Conservation (phyloP, 768 basidiomycete species). For the Arthromyces matolae region DNA sequence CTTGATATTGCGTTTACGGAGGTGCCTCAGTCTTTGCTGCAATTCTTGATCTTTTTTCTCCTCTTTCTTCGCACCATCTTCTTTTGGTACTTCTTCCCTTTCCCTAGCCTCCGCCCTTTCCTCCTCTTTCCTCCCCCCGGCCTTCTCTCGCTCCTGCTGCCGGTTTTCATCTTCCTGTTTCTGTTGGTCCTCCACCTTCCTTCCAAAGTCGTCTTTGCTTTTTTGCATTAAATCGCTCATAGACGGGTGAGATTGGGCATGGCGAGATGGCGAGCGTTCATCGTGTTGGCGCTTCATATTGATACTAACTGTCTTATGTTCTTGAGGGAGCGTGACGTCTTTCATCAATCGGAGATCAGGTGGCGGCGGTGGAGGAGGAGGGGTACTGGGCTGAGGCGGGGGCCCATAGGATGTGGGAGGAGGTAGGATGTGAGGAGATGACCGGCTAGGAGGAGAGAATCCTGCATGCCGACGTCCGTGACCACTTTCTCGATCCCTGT, state of each 20-base stretch:
- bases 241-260: slow-evolving; percentile 21
- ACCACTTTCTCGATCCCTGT: slow-evolving; percentile 18
- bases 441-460: slow-evolving; percentile 21
- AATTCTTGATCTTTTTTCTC: slow-evolving; percentile 22
- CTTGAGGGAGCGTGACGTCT: slow-evolving; percentile 21
- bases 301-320: slow-evolving; percentile 41
- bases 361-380: slow-evolving; percentile 36
- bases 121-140: not conserved
- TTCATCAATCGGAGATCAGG: slow-evolving; percentile 25
- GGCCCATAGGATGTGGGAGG: slow-evolving; percentile 17
- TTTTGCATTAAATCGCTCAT: slow-evolving; percentile 7
- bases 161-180: not conserved
- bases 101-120: not conserved
- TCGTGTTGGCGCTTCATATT: slow-evolving; percentile 37
- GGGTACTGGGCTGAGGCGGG: slow-evolving; percentile 14
- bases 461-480: slow-evolving; percentile 20
- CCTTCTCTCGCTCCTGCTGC: not conserved
- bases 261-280: slow-evolving; percentile 41
- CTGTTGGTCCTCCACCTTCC: not conserved
- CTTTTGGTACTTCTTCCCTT: not conserved
- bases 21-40: slow-evolving; percentile 19
- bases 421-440: slow-evolving; percentile 18
- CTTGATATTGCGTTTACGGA: slow-evolving; percentile 39
- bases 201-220: slow-evolving; percentile 8
- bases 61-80: slow-evolving; percentile 6